Base-by-base conservation (phyloP, 2,329 filamentous ascomycete genomes). In the Leptographium procerum region DNA sequence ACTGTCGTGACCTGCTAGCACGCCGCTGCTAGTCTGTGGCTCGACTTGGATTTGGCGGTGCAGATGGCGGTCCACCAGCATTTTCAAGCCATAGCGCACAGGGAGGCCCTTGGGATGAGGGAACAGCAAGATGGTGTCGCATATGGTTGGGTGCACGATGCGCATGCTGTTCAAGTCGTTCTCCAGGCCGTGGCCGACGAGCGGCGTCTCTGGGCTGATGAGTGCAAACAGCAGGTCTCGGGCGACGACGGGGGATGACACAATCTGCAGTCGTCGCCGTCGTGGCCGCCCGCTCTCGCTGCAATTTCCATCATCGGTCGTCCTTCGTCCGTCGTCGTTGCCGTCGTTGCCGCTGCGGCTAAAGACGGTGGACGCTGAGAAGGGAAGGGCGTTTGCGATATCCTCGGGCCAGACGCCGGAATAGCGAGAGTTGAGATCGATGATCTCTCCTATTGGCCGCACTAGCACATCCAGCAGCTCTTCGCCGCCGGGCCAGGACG, bases 101-200 rank as follows among this genome's bases (percentile, higher is more conserved):
- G 94, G 94, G 1, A 96, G 74, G 1, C 91, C 90, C 19, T 76
- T 76, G 16, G 78, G 83, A 67, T 95, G 90, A 0, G 91, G 91
- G 69, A 83, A 99, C 0, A 96, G 78, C 22, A 66, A 61, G 11
- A 63, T 59, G 1, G 65, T 66, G 58, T 66, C 65, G 47, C 60
- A 60, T 14, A 66, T 29, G 16, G 60, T 58, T 2, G 63, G 57
- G 51, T 66, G 64, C 26, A 65, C 62, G 29, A 66, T 62, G 26
- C 64, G 65, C 60, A 66, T 60, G 45, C 86, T 83, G 68, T 96
- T 96, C 58, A 99, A 80, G 66, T 99, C 94, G 68, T 99, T 99
- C 67, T 99, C 94, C 10, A 97, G 82, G 0, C 90, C 91, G 69
- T 99, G 94, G 0, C 94, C 94, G 52, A 99, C 88, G 1, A 99